Base-by-base conservation (phyloP, 2,329 filamentous ascomycete genomes). In the Colletotrichum caudatum region DNA sequence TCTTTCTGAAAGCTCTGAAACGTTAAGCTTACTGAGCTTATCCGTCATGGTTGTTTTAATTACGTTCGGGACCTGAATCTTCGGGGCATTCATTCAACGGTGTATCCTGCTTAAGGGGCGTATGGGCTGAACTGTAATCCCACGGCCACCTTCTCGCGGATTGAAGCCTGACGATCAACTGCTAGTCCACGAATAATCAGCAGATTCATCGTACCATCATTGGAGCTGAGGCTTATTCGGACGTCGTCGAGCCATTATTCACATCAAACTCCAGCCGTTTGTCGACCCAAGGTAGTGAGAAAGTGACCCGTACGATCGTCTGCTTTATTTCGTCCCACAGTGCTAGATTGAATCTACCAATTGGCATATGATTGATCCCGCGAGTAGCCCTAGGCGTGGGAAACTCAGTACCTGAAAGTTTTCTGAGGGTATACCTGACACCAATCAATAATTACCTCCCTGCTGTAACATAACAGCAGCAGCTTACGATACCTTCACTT, bases 71-170 rank as follows among this genome's bases (percentile, higher is more conserved):
- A 59, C 23, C 23, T 71, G 56, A 59, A 46, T 14, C 48, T 23
- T 35, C 51, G 46, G 64, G 64, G 64, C 58, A 64, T 58, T 64
- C 39, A 59, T 71, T 68, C 59, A 64, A 69, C 29, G 69, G 11
- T 29, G 14, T 69, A 64, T 46, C n/a, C 48, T 54, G 8, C 12
- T 18, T 5, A n/a, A 29, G 53, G 46, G 23, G n/a, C 35, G 6
- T 11, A 9, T 29, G 33, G 46, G 59, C 11, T 11, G 39, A 62
- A 62, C 33, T 62, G n/a, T 62, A 62, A 51, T 26, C 4, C 14
- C 37, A 51, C 44, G 11, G 16, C 8, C 14, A n/a, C 51, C 23
- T n/a, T 11, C 26, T n/a, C 8, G 2, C 29, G 37, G 57, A 20
- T 7, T 50, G 18, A 33, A 44, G 26, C 57, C 56, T 46, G 56